phyloP scores from a whole-genome alignment of 805 yeast species.

The Metschnikowia lachancei region DNA sequence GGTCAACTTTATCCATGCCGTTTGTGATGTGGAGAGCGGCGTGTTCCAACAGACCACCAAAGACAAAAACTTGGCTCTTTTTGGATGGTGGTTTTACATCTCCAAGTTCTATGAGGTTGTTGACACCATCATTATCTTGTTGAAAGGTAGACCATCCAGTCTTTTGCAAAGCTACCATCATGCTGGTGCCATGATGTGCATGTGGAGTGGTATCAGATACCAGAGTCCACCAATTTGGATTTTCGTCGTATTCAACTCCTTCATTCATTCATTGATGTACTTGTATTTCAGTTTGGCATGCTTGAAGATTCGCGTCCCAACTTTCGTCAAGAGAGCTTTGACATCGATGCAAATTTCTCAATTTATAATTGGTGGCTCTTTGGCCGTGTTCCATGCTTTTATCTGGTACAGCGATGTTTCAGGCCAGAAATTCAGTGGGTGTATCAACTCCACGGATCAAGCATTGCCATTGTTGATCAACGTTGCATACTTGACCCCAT shows the following conservation, averaged over 20 bases:
- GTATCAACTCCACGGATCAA: constrained; percentile 58
- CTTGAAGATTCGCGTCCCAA: constrained; percentile 57
- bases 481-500: constrained; percentile 63
- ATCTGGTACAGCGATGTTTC: constrained; percentile 53
- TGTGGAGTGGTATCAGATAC: constrained; percentile 76
- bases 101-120: constrained; percentile 71
- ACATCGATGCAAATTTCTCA: constrained; percentile 69
- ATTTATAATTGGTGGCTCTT: constrained; percentile 64
- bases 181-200: constrained; percentile 75
- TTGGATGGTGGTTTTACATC: constrained; percentile 65
- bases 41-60: constrained; percentile 42
- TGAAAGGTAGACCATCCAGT: constrained; percentile 66
- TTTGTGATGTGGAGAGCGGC: constrained; percentile 60
- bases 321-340: constrained; percentile 52
- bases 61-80: constrained; percentile 45
- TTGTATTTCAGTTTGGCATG: constrained; percentile 63
- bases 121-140: constrained; percentile 63
- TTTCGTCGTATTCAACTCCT: constrained; percentile 75
- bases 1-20: constrained; percentile 55
- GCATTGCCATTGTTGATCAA: constrained; percentile 61
- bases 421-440: constrained; percentile 37
- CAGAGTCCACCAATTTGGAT: constrained; percentile 78
- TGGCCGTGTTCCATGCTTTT: constrained; percentile 64
- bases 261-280: constrained; percentile 74
- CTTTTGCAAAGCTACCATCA: constrained; percentile 73